Conservation (phyloP, 192 early-diverging fungal genomes). For the Coemansia pectinata region DNA sequence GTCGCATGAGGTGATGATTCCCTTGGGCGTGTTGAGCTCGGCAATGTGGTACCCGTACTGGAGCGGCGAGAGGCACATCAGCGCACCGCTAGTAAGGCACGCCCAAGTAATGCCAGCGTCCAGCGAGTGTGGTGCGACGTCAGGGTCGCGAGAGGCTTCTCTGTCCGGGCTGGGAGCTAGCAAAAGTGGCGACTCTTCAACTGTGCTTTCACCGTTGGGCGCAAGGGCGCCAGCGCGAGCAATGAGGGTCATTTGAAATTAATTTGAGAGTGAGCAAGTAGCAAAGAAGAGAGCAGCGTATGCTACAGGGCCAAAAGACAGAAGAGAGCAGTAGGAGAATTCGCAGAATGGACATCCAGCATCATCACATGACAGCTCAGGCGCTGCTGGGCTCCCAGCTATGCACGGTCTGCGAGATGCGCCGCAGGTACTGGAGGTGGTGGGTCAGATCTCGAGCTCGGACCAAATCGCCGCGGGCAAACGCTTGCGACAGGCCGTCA, state of each 20-base stretch:
- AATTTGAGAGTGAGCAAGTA: neutral
- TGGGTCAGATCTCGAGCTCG: constrained; percentile 65
- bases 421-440: constrained; percentile 68
- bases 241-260: neutral
- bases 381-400: constrained; percentile 41
- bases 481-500: constrained; percentile 56
- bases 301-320: neutral
- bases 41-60: constrained; percentile 57
- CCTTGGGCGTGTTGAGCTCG: constrained; percentile 55
- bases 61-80: constrained; percentile 45
- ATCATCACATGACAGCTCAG: neutral
- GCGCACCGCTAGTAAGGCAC: constrained; percentile 32
- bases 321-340: neutral
- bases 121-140: constrained; percentile 17
- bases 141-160: neutral
- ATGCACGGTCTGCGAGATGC: constrained; percentile 38
- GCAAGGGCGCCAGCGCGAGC: neutral
- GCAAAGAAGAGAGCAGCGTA: neutral
- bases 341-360: neutral
- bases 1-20: constrained; percentile 44
- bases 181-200: constrained; percentile 49
- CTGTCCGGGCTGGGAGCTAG: neutral
- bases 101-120: constrained; percentile 40
- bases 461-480: constrained; percentile 56
- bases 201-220: neutral